Conservation (phyloP, 805 yeast species). For the Candida nonsorbophila region DNA sequence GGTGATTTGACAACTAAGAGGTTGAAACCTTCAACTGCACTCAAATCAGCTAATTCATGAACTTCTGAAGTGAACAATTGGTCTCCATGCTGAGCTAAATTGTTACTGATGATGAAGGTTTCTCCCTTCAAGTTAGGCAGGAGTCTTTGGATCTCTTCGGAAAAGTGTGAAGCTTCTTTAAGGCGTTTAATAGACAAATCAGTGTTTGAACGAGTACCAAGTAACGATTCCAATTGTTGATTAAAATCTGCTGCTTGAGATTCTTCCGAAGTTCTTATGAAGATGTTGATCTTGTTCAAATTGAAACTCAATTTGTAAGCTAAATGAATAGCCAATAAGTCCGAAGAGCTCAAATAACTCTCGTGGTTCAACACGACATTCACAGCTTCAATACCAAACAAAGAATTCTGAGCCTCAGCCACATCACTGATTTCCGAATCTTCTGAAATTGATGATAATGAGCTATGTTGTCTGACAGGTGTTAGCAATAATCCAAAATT, state of each 20-base stretch:
- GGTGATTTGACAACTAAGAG: conserved; percentile 18
- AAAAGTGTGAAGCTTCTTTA: conserved; percentile 11
- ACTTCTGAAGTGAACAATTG: conserved; percentile 10
- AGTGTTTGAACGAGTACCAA: conserved; percentile 6
- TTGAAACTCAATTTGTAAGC: conserved; percentile 15
- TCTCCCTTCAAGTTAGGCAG: conserved; percentile 12
- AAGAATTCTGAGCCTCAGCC: neutral
- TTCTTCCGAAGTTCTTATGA: conserved; percentile 10
- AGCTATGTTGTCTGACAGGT: conserved; percentile 8
- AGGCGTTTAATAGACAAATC: conserved; percentile 10
- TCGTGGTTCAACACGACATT: conserved; percentile 26
- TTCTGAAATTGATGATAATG: neutral
- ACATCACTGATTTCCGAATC: conserved; percentile 1
- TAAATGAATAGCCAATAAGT: conserved; percentile 25
- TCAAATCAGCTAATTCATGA: conserved; percentile 14
- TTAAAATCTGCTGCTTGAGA: conserved; percentile 12
- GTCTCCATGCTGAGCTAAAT: conserved; percentile 7
- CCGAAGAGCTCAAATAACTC: conserved; percentile 27
- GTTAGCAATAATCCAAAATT: conserved; percentile 29
- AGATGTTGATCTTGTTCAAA: conserved; percentile 14
- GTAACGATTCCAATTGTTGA: conserved; percentile 8
- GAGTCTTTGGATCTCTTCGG: conserved; percentile 8
- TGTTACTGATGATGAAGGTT: conserved; percentile 20
- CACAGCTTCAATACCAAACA: conserved; percentile 8
- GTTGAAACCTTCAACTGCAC: conserved; percentile 19